phyloP scores from a whole-genome alignment of 495 filamentous ascomycete species.

The Lasiosphaeria ovina region DNA sequence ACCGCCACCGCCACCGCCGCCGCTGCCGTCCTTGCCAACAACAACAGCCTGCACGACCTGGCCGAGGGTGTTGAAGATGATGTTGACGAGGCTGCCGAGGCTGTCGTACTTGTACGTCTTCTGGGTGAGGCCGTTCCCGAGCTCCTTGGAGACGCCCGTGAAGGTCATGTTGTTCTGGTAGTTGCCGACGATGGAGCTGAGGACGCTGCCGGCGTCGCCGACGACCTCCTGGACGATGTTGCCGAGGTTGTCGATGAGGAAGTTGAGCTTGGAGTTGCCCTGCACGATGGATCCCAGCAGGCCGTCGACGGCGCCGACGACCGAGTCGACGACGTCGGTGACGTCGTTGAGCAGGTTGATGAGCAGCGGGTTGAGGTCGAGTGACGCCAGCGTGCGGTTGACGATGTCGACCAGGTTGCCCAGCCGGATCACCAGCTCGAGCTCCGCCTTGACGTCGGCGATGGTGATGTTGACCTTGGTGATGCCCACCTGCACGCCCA shows the following conservation, averaged over 20 bases:
- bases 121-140: conserved; percentile 50
- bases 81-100: conserved; percentile 55
- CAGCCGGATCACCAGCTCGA: conserved; percentile 56
- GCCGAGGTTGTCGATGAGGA: conserved; percentile 57
- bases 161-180: conserved; percentile 57
- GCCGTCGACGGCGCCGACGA: conserved; percentile 54
- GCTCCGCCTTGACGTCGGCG: conserved; percentile 51
- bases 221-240: conserved; percentile 57
- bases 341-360: conserved; percentile 54
- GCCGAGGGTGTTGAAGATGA: conserved; percentile 52
- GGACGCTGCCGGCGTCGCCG: conserved; percentile 34
- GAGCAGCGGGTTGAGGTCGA: conserved; percentile 57
- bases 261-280: conserved; percentile 49
- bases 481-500: conserved; percentile 50
- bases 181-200: conserved; percentile 53
- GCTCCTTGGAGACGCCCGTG: conserved; percentile 42
- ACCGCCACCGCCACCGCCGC: conserved; percentile 12
- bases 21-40: conserved; percentile 23
- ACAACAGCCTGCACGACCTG: conserved; percentile 59
- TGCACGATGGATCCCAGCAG: conserved; percentile 53
- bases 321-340: conserved; percentile 44
- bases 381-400: conserved; percentile 52
- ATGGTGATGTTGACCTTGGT: conserved; percentile 60
- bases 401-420: conserved; percentile 58
- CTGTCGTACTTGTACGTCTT: conserved; percentile 53